Percentiles rank a stretch among this genome's conserved stretches.
phyloP scores from a whole-genome alignment of 2,329 filamentous ascomycete species.

The Phoma sp. region DNA sequence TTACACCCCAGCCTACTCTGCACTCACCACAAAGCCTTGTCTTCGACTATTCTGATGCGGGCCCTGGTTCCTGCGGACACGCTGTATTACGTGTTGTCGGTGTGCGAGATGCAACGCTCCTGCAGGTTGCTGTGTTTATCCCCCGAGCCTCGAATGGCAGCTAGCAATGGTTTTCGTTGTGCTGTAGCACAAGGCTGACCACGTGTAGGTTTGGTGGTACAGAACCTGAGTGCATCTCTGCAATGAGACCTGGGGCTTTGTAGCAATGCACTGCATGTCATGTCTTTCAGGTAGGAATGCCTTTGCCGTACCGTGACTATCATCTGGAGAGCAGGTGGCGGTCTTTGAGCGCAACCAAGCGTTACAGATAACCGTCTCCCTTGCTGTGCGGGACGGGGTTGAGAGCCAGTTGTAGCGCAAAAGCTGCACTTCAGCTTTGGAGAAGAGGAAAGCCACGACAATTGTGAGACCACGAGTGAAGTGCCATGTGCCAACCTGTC shows the following conservation, averaged over 20 bases:
- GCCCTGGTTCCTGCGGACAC: background rate
- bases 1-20: background rate
- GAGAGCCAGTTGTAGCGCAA: too few relatives aligned
- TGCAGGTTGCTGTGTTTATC: constrained; percentile 23
- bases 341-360: too few relatives aligned
- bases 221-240: background rate
- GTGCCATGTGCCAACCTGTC: too few relatives aligned
- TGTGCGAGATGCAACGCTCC: constrained; percentile 23
- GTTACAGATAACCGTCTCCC: too few relatives aligned
- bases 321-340: too few relatives aligned
- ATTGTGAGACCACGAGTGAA: too few relatives aligned
- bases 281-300: too few relatives aligned
- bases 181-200: constrained; percentile 11
- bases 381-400: too few relatives aligned
- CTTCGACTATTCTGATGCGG: constrained; percentile 13
- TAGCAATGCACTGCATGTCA: background rate
- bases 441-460: too few relatives aligned
- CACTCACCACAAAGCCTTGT: background rate
- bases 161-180: constrained; percentile 2
- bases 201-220: constrained; percentile 7
- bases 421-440: too few relatives aligned
- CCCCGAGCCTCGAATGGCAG: background rate
- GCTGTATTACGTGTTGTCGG: constrained; percentile 6
- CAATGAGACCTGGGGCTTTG: background rate
- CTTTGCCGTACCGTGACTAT: too few relatives aligned